Conservation (phyloP, 768 basidiomycete genomes). For the Cystofilobasidium bisporidii region DNA sequence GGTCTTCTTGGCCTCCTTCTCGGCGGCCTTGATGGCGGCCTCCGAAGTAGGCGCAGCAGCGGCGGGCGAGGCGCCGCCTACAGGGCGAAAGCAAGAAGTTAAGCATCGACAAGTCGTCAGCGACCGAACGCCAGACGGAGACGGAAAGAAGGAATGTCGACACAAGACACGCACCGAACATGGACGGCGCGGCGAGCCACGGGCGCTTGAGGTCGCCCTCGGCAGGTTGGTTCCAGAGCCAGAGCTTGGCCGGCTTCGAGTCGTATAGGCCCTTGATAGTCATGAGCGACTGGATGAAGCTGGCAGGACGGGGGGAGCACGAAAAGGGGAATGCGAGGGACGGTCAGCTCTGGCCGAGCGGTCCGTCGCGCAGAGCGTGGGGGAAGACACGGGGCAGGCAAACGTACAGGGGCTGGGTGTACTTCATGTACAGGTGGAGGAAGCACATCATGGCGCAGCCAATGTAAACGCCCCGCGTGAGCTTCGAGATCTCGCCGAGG, state of each 20-base stretch:
- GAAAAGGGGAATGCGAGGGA: background rate
- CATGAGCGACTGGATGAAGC: slow-evolving; percentile 87
- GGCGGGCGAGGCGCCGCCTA: slow-evolving; percentile 37
- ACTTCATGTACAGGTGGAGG: slow-evolving; percentile 78
- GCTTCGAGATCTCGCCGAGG: slow-evolving; percentile 71
- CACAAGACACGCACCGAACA: slow-evolving; percentile 66
- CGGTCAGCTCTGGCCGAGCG: background rate
- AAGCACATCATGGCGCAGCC: slow-evolving; percentile 69
- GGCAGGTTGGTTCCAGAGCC: slow-evolving; percentile 66
- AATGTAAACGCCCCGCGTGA: slow-evolving; percentile 42
- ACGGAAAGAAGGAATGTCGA: too few species aligned
- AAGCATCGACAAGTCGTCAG: too few species aligned
- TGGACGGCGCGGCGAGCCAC: slow-evolving; percentile 60
- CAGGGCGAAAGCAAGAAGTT: too few species aligned
- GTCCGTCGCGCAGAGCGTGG: background rate
- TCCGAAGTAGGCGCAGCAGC: slow-evolving; percentile 74
- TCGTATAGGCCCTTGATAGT: slow-evolving; percentile 85
- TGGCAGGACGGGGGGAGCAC: background rate
- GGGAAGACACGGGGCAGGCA: background rate
- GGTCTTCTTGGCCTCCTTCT: slow-evolving; percentile 80
- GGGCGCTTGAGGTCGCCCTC: slow-evolving; percentile 83
- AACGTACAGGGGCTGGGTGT: slow-evolving; percentile 69
- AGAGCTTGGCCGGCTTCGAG: slow-evolving; percentile 60
- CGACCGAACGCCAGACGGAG: too few species aligned
- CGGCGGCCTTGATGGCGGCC: slow-evolving; percentile 76